Evolutionary conservation across 345 rosid species (phyloP).

Genomic region (Carallia brachiata): DNA sequence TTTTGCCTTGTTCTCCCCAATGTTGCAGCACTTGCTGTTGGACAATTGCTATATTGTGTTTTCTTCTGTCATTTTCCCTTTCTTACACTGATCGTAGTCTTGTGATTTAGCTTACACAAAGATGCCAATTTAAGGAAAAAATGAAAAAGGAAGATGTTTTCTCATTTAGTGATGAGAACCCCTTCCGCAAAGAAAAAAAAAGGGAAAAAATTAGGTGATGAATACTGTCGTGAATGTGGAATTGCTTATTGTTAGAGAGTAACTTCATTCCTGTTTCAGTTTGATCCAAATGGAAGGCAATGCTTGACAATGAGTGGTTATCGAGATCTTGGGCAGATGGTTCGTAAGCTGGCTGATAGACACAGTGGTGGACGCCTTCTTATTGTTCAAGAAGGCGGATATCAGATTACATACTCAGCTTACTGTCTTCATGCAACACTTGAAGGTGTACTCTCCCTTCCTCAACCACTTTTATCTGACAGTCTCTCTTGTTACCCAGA

Average conservation of each 20-base stretch:
- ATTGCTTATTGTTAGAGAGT: slow-evolving; percentile 1
- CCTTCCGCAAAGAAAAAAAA: not conserved
- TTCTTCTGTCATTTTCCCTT: not conserved
- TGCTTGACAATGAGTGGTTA: slow-evolving; percentile 85
- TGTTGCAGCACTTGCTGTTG: no score
- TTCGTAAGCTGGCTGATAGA: slow-evolving; percentile 44
- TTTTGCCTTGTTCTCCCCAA: no score
- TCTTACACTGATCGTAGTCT: not conserved
- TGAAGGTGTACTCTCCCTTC: slow-evolving; percentile 77
- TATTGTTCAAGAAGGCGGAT: slow-evolving; percentile 91
- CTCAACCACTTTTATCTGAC: slow-evolving; percentile 47
- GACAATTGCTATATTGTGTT: not conserved
- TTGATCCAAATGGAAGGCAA: slow-evolving; percentile 92
- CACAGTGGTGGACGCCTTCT: slow-evolving; percentile 62
- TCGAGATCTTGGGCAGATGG: slow-evolving; percentile 54
- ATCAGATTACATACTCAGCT: slow-evolving; percentile 83
- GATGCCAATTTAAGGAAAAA: not conserved
- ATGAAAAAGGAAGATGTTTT: not conserved
- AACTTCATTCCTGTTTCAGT: slow-evolving; percentile 36
- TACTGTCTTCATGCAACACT: slow-evolving; percentile 85
- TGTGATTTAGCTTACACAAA: no score
- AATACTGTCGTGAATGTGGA: not conserved
- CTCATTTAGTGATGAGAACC: not conserved
- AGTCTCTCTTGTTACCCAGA: slow-evolving; percentile 73
- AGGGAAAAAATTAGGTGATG: not conserved